Base-by-base conservation (phyloP, 805 yeast species). In the Ogataea sp. region DNA sequence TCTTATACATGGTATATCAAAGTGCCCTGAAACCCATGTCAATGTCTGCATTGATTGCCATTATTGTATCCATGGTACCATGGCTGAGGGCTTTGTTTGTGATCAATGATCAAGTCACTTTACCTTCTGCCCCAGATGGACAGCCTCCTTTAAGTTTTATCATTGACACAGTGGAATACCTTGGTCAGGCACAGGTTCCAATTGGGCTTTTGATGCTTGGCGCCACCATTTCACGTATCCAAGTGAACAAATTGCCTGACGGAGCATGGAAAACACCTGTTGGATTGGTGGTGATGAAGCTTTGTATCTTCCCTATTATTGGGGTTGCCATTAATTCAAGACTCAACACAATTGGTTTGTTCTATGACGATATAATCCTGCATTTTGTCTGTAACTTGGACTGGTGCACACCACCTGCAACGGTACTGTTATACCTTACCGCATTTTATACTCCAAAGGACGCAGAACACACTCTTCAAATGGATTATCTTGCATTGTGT, bases 131-230 rank as follows among this genome's bases (percentile, higher is more conserved):
- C 0, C 97, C 97, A 0, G 97, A 90, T 58, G 67, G 70, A 1
- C 67, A 69, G 40, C 97, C 97, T 0, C 89, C 94, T 0, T 65
- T 90, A 24, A 86, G 86, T 27, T 89, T 89, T 47, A 40, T 89
- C 5, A 83, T 90, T 77, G 96, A 90, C 54, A 76, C 80, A 47
- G 69, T 90, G 0, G 55, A 74, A 2, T 90, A 90, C 54, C 65
- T 90, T 7, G 96, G 96, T 0, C 77, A 77, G 21, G 96, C 96
- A 0, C 77, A 84, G 37, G 95, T 90, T 26, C 97, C 97, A 1
- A 59, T 86, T 42, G 97, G 97, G 0, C 64, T 90, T 43, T 56
- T 86, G 34, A 53, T 90, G 42, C 59, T 90, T 23, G 97, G 97
- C 2, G 95, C 90, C 15, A 87, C 96, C 2, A 76, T 90, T 32